Evolutionary conservation across 2,329 filamentous ascomycete species (phyloP), one percentile per base, ranked within the genome.

Genomic region (Pseudocercospora crystallina): DNA sequence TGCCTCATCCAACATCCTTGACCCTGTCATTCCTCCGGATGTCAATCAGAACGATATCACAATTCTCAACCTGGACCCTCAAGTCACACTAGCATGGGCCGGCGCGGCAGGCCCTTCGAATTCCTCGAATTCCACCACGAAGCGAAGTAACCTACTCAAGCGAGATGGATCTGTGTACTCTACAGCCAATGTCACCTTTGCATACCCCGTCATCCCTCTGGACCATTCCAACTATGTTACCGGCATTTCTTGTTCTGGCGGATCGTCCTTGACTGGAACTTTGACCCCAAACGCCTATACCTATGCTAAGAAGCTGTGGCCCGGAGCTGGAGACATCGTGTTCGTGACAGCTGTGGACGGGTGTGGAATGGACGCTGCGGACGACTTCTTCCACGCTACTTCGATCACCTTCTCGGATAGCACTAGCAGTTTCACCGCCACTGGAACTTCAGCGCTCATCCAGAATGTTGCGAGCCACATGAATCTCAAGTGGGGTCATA

Each of bases 221-320:
- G 49, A 52, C 43, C 44, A 47, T n/a, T 52, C 49, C 7, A 47
- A 47, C n/a, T 46, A 37, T 38, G 38, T 52, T 11, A 17, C 49
- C 35, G 29, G 34, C 11, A 14, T 52, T 34, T 10, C 32, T 8
- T 52, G 49, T 17, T 46, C 49, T 11, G 44, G 38, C 14, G 35
- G 20, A n/a, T 26, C 20, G 3, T 26, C 20, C 7, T 37, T 52
- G 8, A 52, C 43, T 13, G 49, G 43, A 14, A 43, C n/a, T 8
- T 13, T 52, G 11, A 36, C 31, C 31, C 43, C 42, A 3, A 35
- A 40, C 13, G 49, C 49, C 31, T 52, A 52, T 20, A 39, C 29
- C 7, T 52, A 47, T 37, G 49, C 39, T 11, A 52, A 52, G 43
- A n/a, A 37, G 17, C 31, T 39, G 34, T 47, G 44, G 44, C 4